Evolutionary conservation across 2,329 filamentous ascomycete species (phyloP).

Genomic region (Aspergillus calidoustus): DNA sequence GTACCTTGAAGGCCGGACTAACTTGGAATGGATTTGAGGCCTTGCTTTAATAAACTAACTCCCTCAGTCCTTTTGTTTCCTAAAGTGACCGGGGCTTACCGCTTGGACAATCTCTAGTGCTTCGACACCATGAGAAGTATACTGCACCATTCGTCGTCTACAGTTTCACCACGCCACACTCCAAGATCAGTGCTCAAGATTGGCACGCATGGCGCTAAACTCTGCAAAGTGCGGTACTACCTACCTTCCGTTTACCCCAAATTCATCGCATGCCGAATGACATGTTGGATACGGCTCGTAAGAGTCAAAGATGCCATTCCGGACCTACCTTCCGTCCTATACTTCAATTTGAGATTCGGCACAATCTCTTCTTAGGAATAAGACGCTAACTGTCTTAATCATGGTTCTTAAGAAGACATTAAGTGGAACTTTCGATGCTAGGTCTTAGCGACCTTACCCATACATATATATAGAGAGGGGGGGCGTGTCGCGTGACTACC

Average conservation of each 20-base stretch:
- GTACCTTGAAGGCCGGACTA: constrained; percentile 7
- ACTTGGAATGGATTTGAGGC: background rate
- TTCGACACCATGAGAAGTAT: no score
- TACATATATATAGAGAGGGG: background rate
- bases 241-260: background rate
- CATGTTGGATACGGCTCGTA: background rate
- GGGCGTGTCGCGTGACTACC: background rate
- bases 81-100: no score
- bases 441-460: background rate
- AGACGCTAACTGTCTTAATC: background rate
- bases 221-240: background rate
- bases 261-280: background rate
- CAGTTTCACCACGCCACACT: background rate
- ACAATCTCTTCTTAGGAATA: background rate
- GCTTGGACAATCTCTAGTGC: no score
- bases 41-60: background rate
- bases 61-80: background rate
- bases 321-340: no score
- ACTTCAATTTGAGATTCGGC: no score
- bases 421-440: background rate
- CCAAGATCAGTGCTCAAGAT: background rate
- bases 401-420: background rate
- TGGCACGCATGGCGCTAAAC: background rate
- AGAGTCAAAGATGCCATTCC: background rate
- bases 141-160: no score